A percentile compares a stretch with the other conserved stretches of the same genome.
These are phyloP conservation scores for Phytophthora tubulina DNA, from an alignment of 352 stramenopile genomes.

Conservation along the genomic window DNA sequence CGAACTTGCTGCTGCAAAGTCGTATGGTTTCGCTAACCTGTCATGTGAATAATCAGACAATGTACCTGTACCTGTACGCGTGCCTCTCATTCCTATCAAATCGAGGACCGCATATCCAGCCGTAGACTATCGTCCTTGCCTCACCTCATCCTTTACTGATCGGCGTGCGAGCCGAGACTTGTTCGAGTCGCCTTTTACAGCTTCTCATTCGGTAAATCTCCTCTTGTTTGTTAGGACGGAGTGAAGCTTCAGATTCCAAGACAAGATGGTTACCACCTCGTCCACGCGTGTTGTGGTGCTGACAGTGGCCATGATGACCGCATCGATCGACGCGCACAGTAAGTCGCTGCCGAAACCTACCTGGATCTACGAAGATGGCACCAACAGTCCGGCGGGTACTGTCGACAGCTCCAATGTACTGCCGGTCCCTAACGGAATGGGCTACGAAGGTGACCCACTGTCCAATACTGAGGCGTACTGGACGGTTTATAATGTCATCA, in stretches of 20 bases:
- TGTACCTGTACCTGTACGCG: neutral
- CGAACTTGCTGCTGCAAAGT: slow-evolving; percentile 16
- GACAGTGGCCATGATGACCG: slow-evolving; percentile 22
- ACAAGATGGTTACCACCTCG: slow-evolving; percentile 21
- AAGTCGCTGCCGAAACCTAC: slow-evolving; percentile 45
- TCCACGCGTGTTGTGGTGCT: slow-evolving; percentile 6
- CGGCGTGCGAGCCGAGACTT: neutral
- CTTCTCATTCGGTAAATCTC: slow-evolving; percentile 32
- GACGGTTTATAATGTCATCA: slow-evolving; percentile 48
- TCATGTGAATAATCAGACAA: slow-evolving; percentile 7
- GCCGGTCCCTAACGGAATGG: slow-evolving; percentile 34
- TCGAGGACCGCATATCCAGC: slow-evolving; percentile 29
- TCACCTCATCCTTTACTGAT: slow-evolving; percentile 21
- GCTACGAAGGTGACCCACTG: slow-evolving; percentile 39
- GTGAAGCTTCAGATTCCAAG: slow-evolving; percentile 1
- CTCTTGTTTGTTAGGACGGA: slow-evolving; percentile 14
- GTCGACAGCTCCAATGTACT: slow-evolving; percentile 44
- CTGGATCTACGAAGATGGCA: slow-evolving; percentile 39
- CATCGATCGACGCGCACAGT: slow-evolving; percentile 35
- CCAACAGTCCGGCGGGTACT: slow-evolving; percentile 37
- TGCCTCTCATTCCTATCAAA: slow-evolving; percentile 23
- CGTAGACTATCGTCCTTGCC: neutral
- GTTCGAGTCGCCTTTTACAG: slow-evolving; percentile 9
- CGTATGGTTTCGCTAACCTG: slow-evolving; percentile 28
- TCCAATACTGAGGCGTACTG: slow-evolving; percentile 47